Evolutionary conservation across 805 yeast genomes (phyloP).

Genomic region (Pichia scutulata): DNA sequence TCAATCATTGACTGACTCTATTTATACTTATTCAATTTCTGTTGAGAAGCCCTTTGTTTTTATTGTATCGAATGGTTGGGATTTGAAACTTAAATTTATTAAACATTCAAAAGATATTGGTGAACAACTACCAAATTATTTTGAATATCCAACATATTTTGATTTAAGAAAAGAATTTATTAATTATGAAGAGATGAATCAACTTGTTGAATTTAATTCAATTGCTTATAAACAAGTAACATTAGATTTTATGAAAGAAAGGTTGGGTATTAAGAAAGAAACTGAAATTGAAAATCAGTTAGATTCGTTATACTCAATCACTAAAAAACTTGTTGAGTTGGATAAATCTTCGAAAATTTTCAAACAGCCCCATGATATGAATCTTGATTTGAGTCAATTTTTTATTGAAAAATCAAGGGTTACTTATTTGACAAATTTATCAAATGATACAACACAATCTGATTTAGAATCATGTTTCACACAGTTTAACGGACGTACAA

Average conservation of each 20-base stretch:
- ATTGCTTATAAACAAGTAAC: not conserved
- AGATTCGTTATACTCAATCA: constrained; percentile 2
- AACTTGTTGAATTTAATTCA: constrained; percentile 7
- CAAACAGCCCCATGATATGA: constrained; percentile 67
- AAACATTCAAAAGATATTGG: constrained; percentile 76
- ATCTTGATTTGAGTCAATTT: constrained; percentile 64
- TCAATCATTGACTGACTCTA: constrained; percentile 7
- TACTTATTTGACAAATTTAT: constrained; percentile 71
- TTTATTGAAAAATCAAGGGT: constrained; percentile 66
- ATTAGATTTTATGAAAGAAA: not conserved
- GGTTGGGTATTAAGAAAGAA: not conserved
- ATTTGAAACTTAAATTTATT: constrained; percentile 67
- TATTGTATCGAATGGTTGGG: constrained; percentile 60
- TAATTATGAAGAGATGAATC: constrained; percentile 49
- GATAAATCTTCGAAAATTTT: constrained; percentile 28
- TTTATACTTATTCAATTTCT: constrained; percentile 4
- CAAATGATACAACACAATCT: constrained; percentile 80
- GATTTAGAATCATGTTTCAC: constrained; percentile 90
- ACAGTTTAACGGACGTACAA: constrained; percentile 77
- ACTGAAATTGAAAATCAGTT: not conserved
- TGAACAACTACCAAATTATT: constrained; percentile 61
- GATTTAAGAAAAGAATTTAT: constrained; percentile 68
- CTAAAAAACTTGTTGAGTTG: not conserved
- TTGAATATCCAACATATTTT: constrained; percentile 69
- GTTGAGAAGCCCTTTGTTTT: constrained; percentile 46